A percentile compares a stretch with the other conserved stretches of the same genome.
Evolutionary conservation across 495 filamentous ascomycete genomes (phyloP).

Genomic region (Peziza echinospora): DNA sequence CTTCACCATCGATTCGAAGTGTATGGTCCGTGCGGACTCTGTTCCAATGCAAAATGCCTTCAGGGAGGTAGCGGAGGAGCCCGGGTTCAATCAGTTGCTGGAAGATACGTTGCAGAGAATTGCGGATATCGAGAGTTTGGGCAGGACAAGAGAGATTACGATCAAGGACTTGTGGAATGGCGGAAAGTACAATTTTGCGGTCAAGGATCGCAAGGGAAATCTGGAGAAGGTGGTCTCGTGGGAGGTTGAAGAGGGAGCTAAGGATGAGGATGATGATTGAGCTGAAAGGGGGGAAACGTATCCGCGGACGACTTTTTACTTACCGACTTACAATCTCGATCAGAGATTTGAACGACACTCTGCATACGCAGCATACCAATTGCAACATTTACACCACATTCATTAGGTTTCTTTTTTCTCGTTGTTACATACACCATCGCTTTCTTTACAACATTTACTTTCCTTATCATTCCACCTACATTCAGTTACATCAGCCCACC

Average conservation of each 20-base stretch:
- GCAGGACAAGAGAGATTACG: constrained; percentile 73
- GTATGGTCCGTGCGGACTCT: constrained; percentile 76
- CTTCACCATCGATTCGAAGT: constrained; percentile 77
- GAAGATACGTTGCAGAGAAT: constrained; percentile 69
- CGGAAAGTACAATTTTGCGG: constrained; percentile 54
- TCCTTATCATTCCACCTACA: too few relatives aligned
- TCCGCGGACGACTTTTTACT: too few relatives aligned
- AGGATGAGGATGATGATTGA: not conserved
- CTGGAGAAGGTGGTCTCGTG: constrained; percentile 6
- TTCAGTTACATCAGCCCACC: too few relatives aligned
- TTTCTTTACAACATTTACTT: too few relatives aligned
- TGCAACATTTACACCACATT: too few relatives aligned
- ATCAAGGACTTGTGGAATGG: constrained; percentile 57
- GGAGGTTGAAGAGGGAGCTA: not conserved
- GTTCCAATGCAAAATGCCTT: constrained; percentile 95
- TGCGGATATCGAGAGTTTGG: constrained; percentile 73
- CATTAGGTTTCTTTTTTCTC: too few relatives aligned
- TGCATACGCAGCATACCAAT: too few relatives aligned
- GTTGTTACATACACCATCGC: too few relatives aligned
- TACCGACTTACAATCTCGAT: too few relatives aligned
- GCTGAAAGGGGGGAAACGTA: too few relatives aligned
- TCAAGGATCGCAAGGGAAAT: constrained; percentile 26
- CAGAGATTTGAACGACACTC: too few relatives aligned
- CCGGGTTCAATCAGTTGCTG: constrained; percentile 60
- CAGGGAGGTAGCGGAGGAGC: constrained; percentile 36